A percentile compares a stretch with the other conserved stretches of the same genome.
These are phyloP conservation scores for Fusarium buharicum DNA, from an alignment of 2,329 filamentous ascomycete species.

Conservation along the genomic window DNA sequence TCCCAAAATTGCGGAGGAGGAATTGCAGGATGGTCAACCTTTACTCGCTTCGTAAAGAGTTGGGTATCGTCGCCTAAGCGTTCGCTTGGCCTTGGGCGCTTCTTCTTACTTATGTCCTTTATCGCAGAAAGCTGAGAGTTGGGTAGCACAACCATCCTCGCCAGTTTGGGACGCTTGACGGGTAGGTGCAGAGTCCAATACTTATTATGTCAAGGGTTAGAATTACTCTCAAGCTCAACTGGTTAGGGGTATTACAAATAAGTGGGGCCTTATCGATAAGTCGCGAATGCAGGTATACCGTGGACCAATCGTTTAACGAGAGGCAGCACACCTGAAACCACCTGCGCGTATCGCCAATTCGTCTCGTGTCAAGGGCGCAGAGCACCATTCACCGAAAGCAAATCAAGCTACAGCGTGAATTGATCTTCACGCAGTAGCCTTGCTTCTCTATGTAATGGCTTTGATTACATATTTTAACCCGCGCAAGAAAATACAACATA, in stretches of 20 bases:
- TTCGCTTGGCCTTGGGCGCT: constrained; percentile 11
- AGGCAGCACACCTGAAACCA: neutral
- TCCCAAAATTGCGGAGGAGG: constrained; percentile 20
- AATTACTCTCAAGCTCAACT: neutral
- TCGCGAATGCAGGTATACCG: neutral
- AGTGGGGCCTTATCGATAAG: neutral
- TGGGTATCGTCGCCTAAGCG: constrained; percentile 4
- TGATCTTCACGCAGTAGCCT: no score
- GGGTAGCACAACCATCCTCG: constrained; percentile 17
- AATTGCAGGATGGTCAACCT: constrained; percentile 18
- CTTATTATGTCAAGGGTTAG: neutral
- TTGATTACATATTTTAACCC: no score
- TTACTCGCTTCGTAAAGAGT: constrained; percentile 13
- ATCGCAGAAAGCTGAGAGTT: constrained; percentile 9
- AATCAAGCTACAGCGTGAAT: neutral
- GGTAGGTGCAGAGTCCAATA: constrained; percentile 13
- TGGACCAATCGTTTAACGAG: neutral
- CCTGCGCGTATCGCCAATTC: neutral
- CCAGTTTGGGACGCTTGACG: constrained; percentile 9
- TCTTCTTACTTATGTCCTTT: constrained; percentile 8
- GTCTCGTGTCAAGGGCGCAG: neutral
- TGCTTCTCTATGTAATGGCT: no score
- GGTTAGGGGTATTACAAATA: neutral
- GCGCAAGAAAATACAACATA: no score
- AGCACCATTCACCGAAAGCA: neutral